Base-by-base conservation (phyloP, 257 asterid species). In the Gentiana macrophylla region DNA sequence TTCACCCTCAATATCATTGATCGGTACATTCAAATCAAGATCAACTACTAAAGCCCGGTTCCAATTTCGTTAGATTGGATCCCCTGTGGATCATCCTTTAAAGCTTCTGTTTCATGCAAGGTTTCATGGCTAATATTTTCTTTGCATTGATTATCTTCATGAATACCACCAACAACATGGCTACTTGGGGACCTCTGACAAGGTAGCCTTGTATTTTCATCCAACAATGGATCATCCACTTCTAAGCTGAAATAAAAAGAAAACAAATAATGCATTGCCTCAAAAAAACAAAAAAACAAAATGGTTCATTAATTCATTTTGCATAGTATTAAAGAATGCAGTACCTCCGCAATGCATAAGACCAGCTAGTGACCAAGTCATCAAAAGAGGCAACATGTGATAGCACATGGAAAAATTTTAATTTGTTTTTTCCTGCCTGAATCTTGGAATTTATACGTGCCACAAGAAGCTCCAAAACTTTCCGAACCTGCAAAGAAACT, bases 351-450 rank as follows among this genome's bases (percentile, higher is more conserved):
- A 92, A 59, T 52, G 77, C 62, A 64, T 85, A 79, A 3, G 82
- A 94, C 99, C 97, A 85, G 76, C 84, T 74, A 66, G 68, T 71
- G 52, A 88, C 84, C 82, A 88, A 72, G 68, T 92, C 97, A 64
- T 92, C 99, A 52, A 92, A 89, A 75, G 80, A 88, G 59, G 99
- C 95, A 67, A 86, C 91, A 72, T 92, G 99, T 56, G 99, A 92
- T 37, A 84, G 79, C 57, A 92, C 67, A 49, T 79, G 86, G 62
- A 76, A 57, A 56, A 80, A 92, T 34, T 77, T 88, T 64, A 62
- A 70, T 71, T 77, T 78, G 62, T 83, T 85, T 74, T 81, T 89
- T 66, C 99, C 99, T 61, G 82, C 88, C 74, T 77, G 85, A 77
- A 88, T 69, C 79, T 83, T 92, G 55, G 67, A 72, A 67, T 83